Conservation (phyloP, 306 rosid species). For the Cyclanthera cordifolia region DNA sequence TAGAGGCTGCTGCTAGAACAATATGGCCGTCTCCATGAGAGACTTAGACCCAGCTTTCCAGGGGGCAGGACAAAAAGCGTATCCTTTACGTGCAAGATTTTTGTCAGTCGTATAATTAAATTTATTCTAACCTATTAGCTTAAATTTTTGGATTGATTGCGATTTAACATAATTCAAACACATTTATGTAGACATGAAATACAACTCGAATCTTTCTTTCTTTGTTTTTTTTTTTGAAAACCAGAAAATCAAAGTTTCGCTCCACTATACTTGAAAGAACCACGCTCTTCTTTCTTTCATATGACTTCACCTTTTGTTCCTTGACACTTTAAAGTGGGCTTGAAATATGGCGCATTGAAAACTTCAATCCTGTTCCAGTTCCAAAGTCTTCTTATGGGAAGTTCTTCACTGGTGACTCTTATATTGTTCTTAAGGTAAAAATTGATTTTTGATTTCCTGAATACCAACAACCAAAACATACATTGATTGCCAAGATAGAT, state of each 20-base stretch:
- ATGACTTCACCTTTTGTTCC: constrained; percentile 25
- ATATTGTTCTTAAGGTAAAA: constrained; percentile 73
- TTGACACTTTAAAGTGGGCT: constrained; percentile 70
- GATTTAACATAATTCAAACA: too few relatives aligned
- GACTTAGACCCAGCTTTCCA: constrained; percentile 94
- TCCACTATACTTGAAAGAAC: too few relatives aligned
- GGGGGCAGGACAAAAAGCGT: constrained; percentile 98
- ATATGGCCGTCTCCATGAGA: constrained; percentile 83
- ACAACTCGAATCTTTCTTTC: too few relatives aligned
- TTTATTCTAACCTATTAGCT: too few relatives aligned
- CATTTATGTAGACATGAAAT: too few relatives aligned
- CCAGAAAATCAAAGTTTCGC: too few relatives aligned
- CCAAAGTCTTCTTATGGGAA: constrained; percentile 65
- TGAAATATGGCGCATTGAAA: constrained; percentile 96
- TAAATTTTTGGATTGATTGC: too few relatives aligned
- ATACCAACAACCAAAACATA: too few relatives aligned
- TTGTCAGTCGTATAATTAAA: too few relatives aligned
- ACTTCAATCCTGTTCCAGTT: constrained; percentile 56
- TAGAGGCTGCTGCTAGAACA: background rate
- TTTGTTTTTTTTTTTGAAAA: too few relatives aligned
- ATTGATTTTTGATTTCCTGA: background rate
- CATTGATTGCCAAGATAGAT: too few relatives aligned
- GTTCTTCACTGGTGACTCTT: constrained; percentile 84
- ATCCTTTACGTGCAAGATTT: constrained; percentile 51
- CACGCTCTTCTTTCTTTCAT: too few relatives aligned